Evolutionary conservation across 441 rosid genomes (phyloP), one percentile per base, ranked within the genome.

Genomic region (Gossypium aridum): DNA sequence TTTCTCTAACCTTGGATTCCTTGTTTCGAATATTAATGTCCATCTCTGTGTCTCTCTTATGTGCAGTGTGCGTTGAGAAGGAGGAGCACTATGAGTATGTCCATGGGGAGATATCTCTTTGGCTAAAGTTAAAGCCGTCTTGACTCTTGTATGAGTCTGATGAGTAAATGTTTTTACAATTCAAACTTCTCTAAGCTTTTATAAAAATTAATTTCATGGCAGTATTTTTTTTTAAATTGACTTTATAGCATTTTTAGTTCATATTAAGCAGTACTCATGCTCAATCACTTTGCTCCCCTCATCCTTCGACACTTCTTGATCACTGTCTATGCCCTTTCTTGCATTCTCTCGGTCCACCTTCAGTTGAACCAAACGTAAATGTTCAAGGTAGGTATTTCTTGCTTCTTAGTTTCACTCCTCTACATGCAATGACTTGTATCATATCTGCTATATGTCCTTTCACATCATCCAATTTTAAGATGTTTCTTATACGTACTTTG

Each of bases 1-100:
- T 6, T 25, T 16, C 55, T 59, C 34, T 17, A 71, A 56, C 70
- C 62, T 76, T 55, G 82, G 82, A 71, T 78, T 67, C 78, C 55
- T 71, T 43, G 63, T 70, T 71, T 45, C 19, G 53, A 49, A 64
- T 37, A n/a, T 62, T 62, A 43, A 43, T 43, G 7, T 3, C 67
- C n/a, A 8, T 25, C 1, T 49, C 23, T n/a, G 10, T 56, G 5
- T 37, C 54, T 71, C 71, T 53, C 37, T 13, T 26, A 69, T 69
- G 67, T 63, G 64, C 19, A 45, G 39, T 16, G 39, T 16, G 60
- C 66, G 67, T 51, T 43, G 43, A 69, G 72, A 56, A 74, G 62
- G 63, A 54, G 4, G 7, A 34, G 39, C 71, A 61, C 51, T 59
- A 70, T 81, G 77, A 79, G 63, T 55, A 64, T 75, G 77, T 79